Evolutionary conservation across 139 green algal genomes (phyloP).

Genomic region (Penium margaritaceum): DNA sequence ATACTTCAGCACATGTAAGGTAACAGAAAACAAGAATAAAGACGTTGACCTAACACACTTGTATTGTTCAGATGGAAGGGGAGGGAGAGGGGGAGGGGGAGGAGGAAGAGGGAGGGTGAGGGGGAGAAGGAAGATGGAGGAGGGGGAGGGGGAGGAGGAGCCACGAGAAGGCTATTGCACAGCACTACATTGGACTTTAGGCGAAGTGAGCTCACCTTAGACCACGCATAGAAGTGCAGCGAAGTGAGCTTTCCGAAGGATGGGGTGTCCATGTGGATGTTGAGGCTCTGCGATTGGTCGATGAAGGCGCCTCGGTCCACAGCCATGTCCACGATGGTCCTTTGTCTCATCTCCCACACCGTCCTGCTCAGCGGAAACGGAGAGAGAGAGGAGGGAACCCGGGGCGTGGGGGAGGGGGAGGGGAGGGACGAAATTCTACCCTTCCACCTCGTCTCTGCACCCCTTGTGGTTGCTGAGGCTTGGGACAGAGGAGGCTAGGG

Average conservation of each 20-base stretch:
- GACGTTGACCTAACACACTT: too few relatives aligned
- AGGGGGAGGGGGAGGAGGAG: too few relatives aligned
- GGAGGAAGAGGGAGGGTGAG: neutral
- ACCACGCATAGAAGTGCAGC: slow-evolving; percentile 96
- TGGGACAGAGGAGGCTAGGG: neutral
- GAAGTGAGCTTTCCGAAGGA: slow-evolving; percentile 99
- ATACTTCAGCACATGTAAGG: too few relatives aligned
- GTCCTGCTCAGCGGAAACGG: slow-evolving; percentile 51
- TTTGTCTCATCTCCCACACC: slow-evolving; percentile 97
- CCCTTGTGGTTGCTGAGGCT: neutral
- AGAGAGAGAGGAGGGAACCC: too few relatives aligned
- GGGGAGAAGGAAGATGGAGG: too few relatives aligned
- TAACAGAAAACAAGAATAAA: too few relatives aligned
- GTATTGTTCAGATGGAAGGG: neutral
- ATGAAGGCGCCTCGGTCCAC: slow-evolving; percentile 95
- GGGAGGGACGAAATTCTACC: neutral
- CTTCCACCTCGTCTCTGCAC: neutral
- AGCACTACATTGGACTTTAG: too few relatives aligned
- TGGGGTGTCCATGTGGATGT: slow-evolving; percentile 95
- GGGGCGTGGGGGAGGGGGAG: too few relatives aligned
- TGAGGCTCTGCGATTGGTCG: slow-evolving; percentile 94
- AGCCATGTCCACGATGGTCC: slow-evolving; percentile 93
- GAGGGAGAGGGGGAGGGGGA: neutral
- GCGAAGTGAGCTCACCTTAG: slow-evolving; percentile 53
- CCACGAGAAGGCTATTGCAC: too few relatives aligned